Percentiles rank a stretch among this genome's conserved stretches.
phyloP scores from a whole-genome alignment of 768 basidiomycete genomes.

The Suillus subalutaceus region DNA sequence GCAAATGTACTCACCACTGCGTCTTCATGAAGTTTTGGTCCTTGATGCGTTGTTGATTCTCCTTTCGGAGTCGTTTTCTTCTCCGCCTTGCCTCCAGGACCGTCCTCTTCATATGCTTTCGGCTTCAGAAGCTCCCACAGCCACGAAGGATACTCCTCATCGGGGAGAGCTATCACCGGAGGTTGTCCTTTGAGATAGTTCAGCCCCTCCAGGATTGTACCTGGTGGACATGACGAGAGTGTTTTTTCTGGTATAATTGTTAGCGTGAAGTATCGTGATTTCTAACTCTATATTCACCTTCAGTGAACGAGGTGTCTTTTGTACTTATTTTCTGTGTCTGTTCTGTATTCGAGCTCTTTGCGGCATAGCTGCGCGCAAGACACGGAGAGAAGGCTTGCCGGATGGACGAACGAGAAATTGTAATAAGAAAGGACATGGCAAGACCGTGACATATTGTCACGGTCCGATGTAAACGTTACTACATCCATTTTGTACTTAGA shows the following conservation, averaged over 20 bases:
- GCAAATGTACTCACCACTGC: constrained; percentile 43
- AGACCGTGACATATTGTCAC: neutral
- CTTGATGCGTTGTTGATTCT: constrained; percentile 71
- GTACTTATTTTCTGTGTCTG: constrained; percentile 6
- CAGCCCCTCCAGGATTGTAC: constrained; percentile 78
- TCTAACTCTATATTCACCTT: constrained; percentile 8
- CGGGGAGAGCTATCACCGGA: constrained; percentile 73
- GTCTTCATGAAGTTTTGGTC: constrained; percentile 87
- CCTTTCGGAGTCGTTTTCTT: constrained; percentile 56
- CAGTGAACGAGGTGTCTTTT: constrained; percentile 17
- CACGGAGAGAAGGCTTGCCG: constrained; percentile 15
- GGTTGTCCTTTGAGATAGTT: constrained; percentile 84
- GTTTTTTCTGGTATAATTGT: constrained; percentile 26
- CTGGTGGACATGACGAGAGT: constrained; percentile 66
- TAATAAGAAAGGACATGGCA: constrained; percentile 25
- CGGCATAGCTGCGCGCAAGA: constrained; percentile 20
- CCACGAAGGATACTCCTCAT: constrained; percentile 89
- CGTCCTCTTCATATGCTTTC: constrained; percentile 65
- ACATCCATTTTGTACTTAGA: no score
- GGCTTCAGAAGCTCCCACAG: constrained; percentile 78
- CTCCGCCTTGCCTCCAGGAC: constrained; percentile 70
- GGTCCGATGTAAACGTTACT: no score
- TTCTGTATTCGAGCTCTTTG: constrained; percentile 11
- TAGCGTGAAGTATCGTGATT: neutral
- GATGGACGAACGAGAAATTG: constrained; percentile 17